Evolutionary conservation across 2,329 filamentous ascomycete species (phyloP).

Genomic region (Pezicula rhizophila): DNA sequence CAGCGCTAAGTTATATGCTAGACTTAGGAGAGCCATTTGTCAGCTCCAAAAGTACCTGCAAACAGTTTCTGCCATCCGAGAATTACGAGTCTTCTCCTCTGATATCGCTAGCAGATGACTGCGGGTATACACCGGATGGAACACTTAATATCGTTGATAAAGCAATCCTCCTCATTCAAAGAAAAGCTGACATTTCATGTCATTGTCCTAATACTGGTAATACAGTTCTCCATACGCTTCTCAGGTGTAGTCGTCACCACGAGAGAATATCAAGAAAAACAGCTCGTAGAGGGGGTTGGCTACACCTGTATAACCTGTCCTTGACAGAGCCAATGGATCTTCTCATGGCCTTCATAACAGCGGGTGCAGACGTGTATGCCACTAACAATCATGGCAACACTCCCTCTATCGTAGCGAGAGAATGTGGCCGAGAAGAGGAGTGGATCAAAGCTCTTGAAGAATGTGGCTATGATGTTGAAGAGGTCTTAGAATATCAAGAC

Average conservation of each 20-base stretch:
- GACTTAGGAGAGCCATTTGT: constrained; percentile 10
- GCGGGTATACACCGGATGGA: neutral
- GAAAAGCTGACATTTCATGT: constrained; percentile 7
- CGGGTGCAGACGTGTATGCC: constrained; percentile 13
- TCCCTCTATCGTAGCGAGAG: constrained; percentile 4
- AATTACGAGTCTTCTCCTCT: neutral
- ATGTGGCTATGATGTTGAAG: constrained; percentile 9
- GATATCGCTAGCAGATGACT: constrained; percentile 1
- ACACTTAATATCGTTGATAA: constrained; percentile 10
- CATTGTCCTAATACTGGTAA: neutral
- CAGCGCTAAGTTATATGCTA: constrained; percentile 5
- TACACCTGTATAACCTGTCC: constrained; percentile 1
- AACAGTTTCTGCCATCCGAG: neutral
- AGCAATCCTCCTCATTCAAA: constrained; percentile 11
- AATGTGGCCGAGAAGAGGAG: constrained; percentile 4
- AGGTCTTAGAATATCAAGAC: constrained; percentile 2
- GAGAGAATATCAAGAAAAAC: neutral
- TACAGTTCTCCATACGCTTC: constrained; percentile 11
- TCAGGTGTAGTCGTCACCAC: constrained; percentile 1
- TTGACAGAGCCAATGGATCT: constrained; percentile 6
- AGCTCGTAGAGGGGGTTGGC: neutral
- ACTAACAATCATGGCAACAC: constrained; percentile 8
- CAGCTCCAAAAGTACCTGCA: neutral
- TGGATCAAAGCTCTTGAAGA: constrained; percentile 13
- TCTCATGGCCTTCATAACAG: constrained; percentile 11